Conservation (phyloP, 176 grass and related monocot genomes). For the Thalia dealbata region DNA sequence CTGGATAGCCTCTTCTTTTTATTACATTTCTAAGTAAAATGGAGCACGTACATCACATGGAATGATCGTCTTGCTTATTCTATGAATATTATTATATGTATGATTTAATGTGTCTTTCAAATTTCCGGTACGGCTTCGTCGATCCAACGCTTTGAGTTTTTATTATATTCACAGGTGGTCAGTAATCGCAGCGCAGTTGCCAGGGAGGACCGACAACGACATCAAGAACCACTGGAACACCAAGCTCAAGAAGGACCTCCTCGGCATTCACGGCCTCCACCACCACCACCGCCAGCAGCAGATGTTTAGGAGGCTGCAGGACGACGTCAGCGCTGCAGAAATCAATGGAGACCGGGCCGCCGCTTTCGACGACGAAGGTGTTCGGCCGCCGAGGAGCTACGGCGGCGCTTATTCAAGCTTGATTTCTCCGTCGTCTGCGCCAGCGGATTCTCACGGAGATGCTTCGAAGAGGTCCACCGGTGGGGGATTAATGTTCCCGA, state of each 20-base stretch:
- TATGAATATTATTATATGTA: slow-evolving; percentile 20
- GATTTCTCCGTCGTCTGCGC: background rate
- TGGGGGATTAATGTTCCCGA: slow-evolving; percentile 20
- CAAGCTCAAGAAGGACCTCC: slow-evolving; percentile 86
- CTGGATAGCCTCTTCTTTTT: too few relatives aligned
- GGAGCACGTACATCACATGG: too few relatives aligned
- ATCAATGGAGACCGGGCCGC: background rate
- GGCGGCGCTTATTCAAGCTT: slow-evolving; percentile 27
- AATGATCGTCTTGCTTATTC: slow-evolving; percentile 15
- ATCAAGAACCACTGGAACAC: slow-evolving; percentile 99
- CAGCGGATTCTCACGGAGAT: background rate
- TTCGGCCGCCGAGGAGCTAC: too few relatives aligned
- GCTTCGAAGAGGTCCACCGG: slow-evolving; percentile 10
- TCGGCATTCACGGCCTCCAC: too few relatives aligned
- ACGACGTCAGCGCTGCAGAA: slow-evolving; percentile 17
- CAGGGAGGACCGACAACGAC: slow-evolving; percentile 88
- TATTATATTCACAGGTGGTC: too few relatives aligned
- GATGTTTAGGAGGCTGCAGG: background rate
- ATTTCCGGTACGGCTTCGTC: too few relatives aligned
- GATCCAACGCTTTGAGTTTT: too few relatives aligned
- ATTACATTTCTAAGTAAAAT: too few relatives aligned
- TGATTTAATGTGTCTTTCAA: background rate
- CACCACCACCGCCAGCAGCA: slow-evolving; percentile 26
- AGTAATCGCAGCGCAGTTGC: slow-evolving; percentile 82
- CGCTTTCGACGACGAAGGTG: background rate